phyloP scores from a whole-genome alignment of 148 eudicot species.

The Selenicereus undatus region DNA sequence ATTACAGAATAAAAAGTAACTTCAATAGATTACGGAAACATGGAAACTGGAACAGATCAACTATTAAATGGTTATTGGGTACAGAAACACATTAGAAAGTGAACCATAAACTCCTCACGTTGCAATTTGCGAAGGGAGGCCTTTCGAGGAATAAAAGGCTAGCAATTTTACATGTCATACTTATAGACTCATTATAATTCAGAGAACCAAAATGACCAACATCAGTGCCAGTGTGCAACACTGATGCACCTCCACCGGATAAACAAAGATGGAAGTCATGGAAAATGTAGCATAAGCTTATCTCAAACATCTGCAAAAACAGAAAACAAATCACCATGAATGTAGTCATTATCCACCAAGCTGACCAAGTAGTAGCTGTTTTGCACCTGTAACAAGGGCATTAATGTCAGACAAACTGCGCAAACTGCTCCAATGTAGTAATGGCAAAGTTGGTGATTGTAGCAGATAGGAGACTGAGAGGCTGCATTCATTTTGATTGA shows the following conservation, averaged over 20 bases:
- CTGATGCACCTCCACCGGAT: background rate
- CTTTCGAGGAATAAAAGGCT: no score
- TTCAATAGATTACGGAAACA: no score
- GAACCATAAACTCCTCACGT: no score
- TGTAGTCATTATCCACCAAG: constrained; percentile 41
- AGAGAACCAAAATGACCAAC: background rate
- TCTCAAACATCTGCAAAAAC: constrained; percentile 32
- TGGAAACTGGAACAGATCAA: no score
- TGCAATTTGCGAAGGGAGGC: no score
- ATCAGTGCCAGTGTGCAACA: background rate
- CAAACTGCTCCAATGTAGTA: background rate
- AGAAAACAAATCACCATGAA: constrained; percentile 33
- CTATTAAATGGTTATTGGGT: no score
- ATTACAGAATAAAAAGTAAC: no score
- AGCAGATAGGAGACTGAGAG: no score
- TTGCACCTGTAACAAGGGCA: constrained; percentile 34
- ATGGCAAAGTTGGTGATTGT: no score
- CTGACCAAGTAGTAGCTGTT: constrained; percentile 46
- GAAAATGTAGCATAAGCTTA: background rate
- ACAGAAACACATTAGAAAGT: no score
- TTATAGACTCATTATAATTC: background rate
- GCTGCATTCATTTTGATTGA: no score
- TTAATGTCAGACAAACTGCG: background rate
- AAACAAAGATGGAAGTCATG: background rate
- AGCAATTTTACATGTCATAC: background rate